Base-by-base conservation (phyloP, 371 early-diverging fungal species). In the Blakeslea trispora region DNA sequence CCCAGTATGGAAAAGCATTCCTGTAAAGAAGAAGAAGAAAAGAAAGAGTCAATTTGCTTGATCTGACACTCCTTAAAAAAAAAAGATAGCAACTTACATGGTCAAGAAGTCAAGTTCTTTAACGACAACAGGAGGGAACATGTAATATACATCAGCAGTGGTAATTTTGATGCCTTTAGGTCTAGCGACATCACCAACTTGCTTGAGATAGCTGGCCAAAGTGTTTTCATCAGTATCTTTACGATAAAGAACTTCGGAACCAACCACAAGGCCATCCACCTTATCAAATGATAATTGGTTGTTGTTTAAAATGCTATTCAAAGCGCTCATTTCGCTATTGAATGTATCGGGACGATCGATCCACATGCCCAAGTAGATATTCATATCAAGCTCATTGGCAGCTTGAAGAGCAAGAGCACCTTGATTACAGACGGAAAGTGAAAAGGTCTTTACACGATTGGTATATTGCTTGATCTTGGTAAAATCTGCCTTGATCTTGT, bases 1-100 rank as follows among this genome's bases (percentile, higher is more conserved):
- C 84, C 87, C 87, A 85, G 68, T 81, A 84, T 19, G 87, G 85
- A 71, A 86, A 86, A 11, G 80, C 87, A 57, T 86, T 81, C 68
- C 76, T 75, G 52, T 13, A 11, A 7, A 31, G 41, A 50, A n/a
- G n/a, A n/a, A n/a, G n/a, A n/a, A n/a, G n/a, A n/a, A n/a, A n/a
- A n/a, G n/a, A n/a, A 60, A 42, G 13, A 13, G 17, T 45, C 17
- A 35, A n/a, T n/a, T 46, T 5, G 18, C 6, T 10, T 23, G 39
- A 45, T 45, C 42, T 15, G 14, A n/a, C 23, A 13, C 5, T 17
- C 13, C 13, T 19, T 18, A 2, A 10, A 24, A 22, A 22, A 0
- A 53, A 42, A 10, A 2, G 31, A 28, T 9, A 42, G 5, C 21
- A 21, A 61, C 65, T 56, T 70, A 72, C 75, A 85, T 80, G 59